Percentiles rank a stretch among this genome's conserved stretches.
Conservation (phyloP, 768 basidiomycete genomes). For the Tricholomella constricta region DNA sequence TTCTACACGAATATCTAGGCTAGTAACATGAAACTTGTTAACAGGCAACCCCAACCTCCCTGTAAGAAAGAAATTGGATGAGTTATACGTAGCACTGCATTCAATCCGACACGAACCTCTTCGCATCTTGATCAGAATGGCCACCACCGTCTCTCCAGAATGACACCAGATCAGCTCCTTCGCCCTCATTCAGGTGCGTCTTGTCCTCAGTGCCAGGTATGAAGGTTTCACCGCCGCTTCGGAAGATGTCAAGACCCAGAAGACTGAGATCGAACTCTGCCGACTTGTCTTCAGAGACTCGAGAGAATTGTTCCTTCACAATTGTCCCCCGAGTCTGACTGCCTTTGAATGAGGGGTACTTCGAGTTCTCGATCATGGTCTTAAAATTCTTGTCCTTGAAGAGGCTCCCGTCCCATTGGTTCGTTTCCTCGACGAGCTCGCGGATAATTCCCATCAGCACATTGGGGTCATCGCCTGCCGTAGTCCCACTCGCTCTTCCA, state of each 20-base stretch:
- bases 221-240: conserved; percentile 9
- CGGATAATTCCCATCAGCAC: conserved; percentile 44
- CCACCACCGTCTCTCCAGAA: conserved; percentile 22
- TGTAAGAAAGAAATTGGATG: background rate
- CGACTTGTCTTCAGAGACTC: conserved; percentile 12
- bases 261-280: conserved; percentile 23
- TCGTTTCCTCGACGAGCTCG: conserved; percentile 52
- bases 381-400: conserved; percentile 52
- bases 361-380: conserved; percentile 40
- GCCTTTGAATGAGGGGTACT: conserved; percentile 6
- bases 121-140: conserved; percentile 3
- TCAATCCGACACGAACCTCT: conserved; percentile 1
- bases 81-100: background rate
- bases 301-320: background rate
- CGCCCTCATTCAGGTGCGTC: background rate
- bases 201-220: conserved; percentile 8
- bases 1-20: no score
- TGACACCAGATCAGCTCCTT: conserved; percentile 10
- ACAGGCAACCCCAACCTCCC: conserved; percentile 11
- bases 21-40: background rate
- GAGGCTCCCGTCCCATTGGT: conserved; percentile 50
- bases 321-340: background rate
- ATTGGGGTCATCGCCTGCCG: conserved; percentile 26
- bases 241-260: conserved; percentile 25
- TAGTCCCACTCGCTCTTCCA: background rate